A percentile compares a stretch with the other conserved stretches of the same genome.
Evolutionary conservation across 2,329 filamentous ascomycete species (phyloP).

Genomic region (Aspergillus tamarii): DNA sequence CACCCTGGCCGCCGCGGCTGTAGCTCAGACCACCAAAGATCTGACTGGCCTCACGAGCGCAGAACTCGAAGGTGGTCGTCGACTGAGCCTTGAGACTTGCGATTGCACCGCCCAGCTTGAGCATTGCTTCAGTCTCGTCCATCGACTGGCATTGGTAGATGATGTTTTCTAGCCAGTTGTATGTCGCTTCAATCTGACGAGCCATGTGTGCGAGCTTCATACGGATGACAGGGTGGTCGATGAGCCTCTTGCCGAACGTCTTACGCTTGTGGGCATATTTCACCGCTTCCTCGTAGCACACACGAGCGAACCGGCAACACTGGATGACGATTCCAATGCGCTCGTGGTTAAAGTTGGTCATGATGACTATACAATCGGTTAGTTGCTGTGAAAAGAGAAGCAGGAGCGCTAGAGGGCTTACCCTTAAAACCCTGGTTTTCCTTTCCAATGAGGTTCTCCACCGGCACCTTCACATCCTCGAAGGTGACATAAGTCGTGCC

Average conservation of each 20-base stretch:
- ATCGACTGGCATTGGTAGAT: constrained; percentile 93
- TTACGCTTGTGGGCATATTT: constrained; percentile 97
- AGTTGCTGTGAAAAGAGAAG: background rate
- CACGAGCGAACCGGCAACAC: constrained; percentile 89
- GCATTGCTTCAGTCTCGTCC: constrained; percentile 93
- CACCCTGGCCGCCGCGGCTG: constrained; percentile 89
- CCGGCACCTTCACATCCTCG: constrained; percentile 97
- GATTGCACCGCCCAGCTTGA: constrained; percentile 92
- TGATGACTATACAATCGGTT: constrained; percentile 67
- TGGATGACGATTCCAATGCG: constrained; percentile 99
- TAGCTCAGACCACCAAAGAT: constrained; percentile 96
- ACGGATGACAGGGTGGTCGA: constrained; percentile 95
- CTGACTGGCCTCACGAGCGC: constrained; percentile 91
- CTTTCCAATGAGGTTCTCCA: constrained; percentile 98
- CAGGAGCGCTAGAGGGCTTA: constrained; percentile 36
- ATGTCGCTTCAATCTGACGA: constrained; percentile 94
- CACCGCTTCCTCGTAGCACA: constrained; percentile 95
- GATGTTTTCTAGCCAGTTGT: constrained; percentile 94
- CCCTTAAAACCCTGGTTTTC: constrained; percentile 96
- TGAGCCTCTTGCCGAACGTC: constrained; percentile 95
- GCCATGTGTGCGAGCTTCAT: constrained; percentile 99
- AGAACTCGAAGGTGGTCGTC: constrained; percentile 96
- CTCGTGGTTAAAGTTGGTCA: constrained; percentile 99
- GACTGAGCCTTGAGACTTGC: constrained; percentile 91
- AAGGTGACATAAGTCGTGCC: constrained; percentile 98